A percentile compares a stretch with the other conserved stretches of the same genome.
phyloP scores from a whole-genome alignment of 106 monocot genomes.

The Narthecium ossifragum region DNA sequence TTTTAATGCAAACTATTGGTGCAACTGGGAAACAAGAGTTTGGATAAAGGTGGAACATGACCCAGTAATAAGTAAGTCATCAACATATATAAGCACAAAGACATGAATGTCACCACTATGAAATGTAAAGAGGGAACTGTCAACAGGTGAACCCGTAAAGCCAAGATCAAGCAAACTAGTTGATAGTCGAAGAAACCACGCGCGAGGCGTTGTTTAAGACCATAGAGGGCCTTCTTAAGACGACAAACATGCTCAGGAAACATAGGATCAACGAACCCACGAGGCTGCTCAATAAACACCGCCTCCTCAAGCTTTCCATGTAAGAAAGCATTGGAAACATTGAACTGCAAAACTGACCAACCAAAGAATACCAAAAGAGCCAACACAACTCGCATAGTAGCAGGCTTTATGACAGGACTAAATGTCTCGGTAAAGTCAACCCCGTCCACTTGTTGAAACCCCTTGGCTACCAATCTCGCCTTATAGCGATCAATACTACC shows the following conservation, averaged over 20 bases:
- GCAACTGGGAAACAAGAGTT: not conserved
- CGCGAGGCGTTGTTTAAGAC: slow-evolving; percentile 3
- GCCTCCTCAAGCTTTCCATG: slow-evolving; percentile 6
- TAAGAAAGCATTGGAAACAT: not conserved
- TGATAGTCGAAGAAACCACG: not conserved
- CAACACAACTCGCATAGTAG: not conserved
- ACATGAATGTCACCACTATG: not conserved
- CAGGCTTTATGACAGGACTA: not conserved
- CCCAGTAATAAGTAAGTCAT: not conserved
- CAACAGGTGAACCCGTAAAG: not conserved
- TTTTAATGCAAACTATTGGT: not conserved
- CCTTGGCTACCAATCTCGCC: slow-evolving; percentile 4
- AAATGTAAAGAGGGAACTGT: not conserved
- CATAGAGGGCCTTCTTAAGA: slow-evolving; percentile 1
- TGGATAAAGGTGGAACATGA: not conserved
- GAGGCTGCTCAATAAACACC: not conserved
- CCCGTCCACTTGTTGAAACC: not conserved
- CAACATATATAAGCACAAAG: not conserved
- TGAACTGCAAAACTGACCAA: not conserved
- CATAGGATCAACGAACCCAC: not conserved
- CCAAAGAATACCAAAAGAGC: not conserved
- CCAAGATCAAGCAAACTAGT: not conserved
- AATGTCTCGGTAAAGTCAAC: not conserved
- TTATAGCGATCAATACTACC: slow-evolving; percentile 1
- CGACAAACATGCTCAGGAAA: not conserved